Conservation (phyloP, 2,329 filamentous ascomycete genomes). For the Lithohypha guttulata region DNA sequence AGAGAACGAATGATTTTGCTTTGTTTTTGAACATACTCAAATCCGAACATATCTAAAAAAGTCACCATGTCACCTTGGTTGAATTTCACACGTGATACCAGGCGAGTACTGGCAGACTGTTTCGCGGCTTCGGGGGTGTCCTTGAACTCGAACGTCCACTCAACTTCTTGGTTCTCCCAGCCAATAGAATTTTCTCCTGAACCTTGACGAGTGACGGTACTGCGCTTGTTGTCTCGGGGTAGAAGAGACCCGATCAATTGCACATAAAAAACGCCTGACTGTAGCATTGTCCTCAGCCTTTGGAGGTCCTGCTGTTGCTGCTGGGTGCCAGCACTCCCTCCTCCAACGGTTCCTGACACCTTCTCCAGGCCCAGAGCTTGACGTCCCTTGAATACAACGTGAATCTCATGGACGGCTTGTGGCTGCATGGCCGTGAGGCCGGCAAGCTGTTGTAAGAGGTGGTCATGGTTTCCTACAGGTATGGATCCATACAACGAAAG, state of each 20-base stretch:
- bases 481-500: slow-evolving; percentile 51
- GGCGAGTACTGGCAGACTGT: slow-evolving; percentile 43
- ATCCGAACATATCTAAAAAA: slow-evolving; percentile 43
- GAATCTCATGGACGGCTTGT: slow-evolving; percentile 42
- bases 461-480: slow-evolving; percentile 45
- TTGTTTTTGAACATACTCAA: slow-evolving; percentile 41
- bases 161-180: slow-evolving; percentile 6
- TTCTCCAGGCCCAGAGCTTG: slow-evolving; percentile 35
- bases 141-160: slow-evolving; percentile 37
- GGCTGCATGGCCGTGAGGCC: slow-evolving; percentile 54
- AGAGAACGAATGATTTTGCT: too few species aligned
- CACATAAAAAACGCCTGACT: slow-evolving; percentile 44
- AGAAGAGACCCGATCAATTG: slow-evolving; percentile 38
- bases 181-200: slow-evolving; percentile 10
- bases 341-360: slow-evolving; percentile 28
- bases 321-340: slow-evolving; percentile 31
- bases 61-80: slow-evolving; percentile 39
- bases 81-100: slow-evolving; percentile 40
- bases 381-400: slow-evolving; percentile 48
- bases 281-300: slow-evolving; percentile 36
- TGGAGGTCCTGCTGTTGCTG: slow-evolving; percentile 35
- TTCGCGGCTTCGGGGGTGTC: slow-evolving; percentile 42
- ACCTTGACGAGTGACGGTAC: slow-evolving; percentile 9
- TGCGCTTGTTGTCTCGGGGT: not conserved
- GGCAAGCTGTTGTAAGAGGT: slow-evolving; percentile 50